phyloP scores from a whole-genome alignment of 306 rosid species.

The Datisca glomerata region DNA sequence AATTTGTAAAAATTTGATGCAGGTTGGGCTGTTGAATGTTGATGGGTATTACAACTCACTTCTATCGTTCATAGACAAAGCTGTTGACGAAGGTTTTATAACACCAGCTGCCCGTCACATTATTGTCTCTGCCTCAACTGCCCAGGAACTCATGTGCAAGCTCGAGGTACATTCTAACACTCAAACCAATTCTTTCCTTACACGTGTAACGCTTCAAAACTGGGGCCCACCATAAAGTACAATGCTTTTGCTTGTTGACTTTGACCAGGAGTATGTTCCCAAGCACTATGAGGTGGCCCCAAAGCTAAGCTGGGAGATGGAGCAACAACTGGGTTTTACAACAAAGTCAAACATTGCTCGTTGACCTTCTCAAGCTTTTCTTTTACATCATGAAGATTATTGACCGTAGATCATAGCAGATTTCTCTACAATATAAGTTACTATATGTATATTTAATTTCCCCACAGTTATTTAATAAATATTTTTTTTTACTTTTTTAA shows the following conservation, averaged over 20 bases:
- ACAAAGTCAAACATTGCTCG: conserved; percentile 71
- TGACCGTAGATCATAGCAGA: conserved; percentile 17
- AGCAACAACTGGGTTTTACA: conserved; percentile 59
- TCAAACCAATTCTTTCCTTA: not conserved
- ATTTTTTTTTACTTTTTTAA: conserved; percentile 12
- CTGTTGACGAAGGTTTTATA: conserved; percentile 95
- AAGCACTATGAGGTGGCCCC: conserved; percentile 52
- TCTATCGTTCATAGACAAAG: conserved; percentile 81
- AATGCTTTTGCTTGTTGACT: conserved; percentile 19
- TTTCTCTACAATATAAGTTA: not conserved
- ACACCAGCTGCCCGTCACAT: conserved; percentile 91
- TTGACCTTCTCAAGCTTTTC: conserved; percentile 16
- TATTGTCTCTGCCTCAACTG: conserved; percentile 89
- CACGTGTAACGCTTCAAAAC: not conserved
- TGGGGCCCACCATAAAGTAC: conserved; percentile 14
- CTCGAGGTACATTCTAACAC: conserved; percentile 49
- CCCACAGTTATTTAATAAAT: conserved; percentile 20
- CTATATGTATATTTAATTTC: conserved; percentile 1
- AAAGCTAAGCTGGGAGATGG: conserved; percentile 75
- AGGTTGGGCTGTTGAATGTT: conserved; percentile 94
- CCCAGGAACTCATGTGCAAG: conserved; percentile 84
- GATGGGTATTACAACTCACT: conserved; percentile 92
- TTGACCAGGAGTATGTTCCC: conserved; percentile 58
- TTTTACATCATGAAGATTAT: conserved; percentile 9
- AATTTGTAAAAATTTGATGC: conserved; percentile 2